Percentiles rank a stretch among this genome's conserved stretches.
Conservation (phyloP, 768 basidiomycete genomes). For the Tephrocybe sp. region DNA sequence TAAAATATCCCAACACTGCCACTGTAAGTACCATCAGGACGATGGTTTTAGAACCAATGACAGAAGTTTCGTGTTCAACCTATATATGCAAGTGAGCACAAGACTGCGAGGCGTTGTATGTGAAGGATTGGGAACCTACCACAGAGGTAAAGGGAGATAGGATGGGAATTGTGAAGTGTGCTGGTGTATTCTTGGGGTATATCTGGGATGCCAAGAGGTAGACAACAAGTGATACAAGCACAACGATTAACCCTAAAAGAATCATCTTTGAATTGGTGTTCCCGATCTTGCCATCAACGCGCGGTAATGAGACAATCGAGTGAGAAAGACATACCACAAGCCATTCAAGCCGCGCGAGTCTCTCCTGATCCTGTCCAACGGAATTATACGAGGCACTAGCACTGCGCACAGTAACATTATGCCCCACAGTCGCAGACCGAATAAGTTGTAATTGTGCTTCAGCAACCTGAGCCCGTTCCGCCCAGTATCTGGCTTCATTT, state of each 20-base stretch:
- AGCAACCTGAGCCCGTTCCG: conserved; percentile 61
- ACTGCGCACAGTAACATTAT: conserved; percentile 35
- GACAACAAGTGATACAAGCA: conserved; percentile 35
- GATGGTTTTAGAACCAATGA: conserved; percentile 51
- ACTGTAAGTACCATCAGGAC: conserved; percentile 36
- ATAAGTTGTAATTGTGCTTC: conserved; percentile 50
- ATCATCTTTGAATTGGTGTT: conserved; percentile 25
- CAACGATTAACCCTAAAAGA: conserved; percentile 32
- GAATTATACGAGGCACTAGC: conserved; percentile 48
- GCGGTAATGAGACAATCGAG: background rate
- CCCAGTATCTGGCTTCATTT: conserved; percentile 62
- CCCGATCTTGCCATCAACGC: no score
- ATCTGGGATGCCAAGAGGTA: conserved; percentile 32
- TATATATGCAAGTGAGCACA: conserved; percentile 23
- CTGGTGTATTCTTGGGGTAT: conserved; percentile 31
- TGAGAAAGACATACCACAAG: conserved; percentile 45
- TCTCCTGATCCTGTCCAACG: conserved; percentile 39
- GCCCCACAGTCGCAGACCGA: background rate
- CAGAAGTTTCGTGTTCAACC: conserved; percentile 77
- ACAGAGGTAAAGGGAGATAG: conserved; percentile 80
- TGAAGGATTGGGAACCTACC: conserved; percentile 34
- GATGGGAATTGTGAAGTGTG: conserved; percentile 78
- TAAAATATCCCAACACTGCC: conserved; percentile 40
- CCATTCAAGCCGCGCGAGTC: conserved; percentile 49
- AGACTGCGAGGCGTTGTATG: background rate